Evolutionary conservation across 75 land plant genomes (phyloP), one percentile per base, ranked within the genome.

Genomic region (Sequoia sempervirens): DNA sequence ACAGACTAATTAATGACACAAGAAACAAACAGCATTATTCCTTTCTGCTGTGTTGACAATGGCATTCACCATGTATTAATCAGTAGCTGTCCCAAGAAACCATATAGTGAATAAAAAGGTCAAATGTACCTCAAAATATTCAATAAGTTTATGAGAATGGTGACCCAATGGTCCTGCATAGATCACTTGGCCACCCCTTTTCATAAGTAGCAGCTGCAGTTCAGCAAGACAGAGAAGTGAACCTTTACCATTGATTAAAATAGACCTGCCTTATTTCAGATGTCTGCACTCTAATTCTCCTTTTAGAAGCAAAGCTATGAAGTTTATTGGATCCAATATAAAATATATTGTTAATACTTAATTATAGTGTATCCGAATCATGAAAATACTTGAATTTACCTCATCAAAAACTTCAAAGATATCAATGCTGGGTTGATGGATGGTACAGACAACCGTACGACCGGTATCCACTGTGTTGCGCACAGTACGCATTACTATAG

Each of bases 341-440:
- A 10, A 72, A 30, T 30, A 30, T 30, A 36, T 73, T 73, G 14
- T 36, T 73, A n/a, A n/a, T n/a, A n/a, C n/a, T n/a, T n/a, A 46
- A 17, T 17, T 36, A 30, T 34, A 17, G 26, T 40, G 26, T 40
- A 5, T 23, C 20, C 40, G 40, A 40, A 36, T 40, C 43, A 40
- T 40, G 38, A 32, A 68, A 75, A 58, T 50, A 34, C 50, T 58
- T 74, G 37, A 20, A 41, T 53, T 54, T 34, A 91, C 92, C 90
- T 92, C 92, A 84, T 92, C 93, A 84, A 92, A 92, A 28, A 91
- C 82, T 84, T 92, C 93, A 68, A 92, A 92, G 47, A 92, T 92
- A 78, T 92, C 93, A 36, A 92, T 90, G 86, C 93, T 92, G 54
- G 93, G 93, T 68, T 92, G 93, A 70, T 92, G 93, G 36, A 92